Base-by-base conservation (phyloP, 768 basidiomycete species). In the Rhizopogon vesiculosus region DNA sequence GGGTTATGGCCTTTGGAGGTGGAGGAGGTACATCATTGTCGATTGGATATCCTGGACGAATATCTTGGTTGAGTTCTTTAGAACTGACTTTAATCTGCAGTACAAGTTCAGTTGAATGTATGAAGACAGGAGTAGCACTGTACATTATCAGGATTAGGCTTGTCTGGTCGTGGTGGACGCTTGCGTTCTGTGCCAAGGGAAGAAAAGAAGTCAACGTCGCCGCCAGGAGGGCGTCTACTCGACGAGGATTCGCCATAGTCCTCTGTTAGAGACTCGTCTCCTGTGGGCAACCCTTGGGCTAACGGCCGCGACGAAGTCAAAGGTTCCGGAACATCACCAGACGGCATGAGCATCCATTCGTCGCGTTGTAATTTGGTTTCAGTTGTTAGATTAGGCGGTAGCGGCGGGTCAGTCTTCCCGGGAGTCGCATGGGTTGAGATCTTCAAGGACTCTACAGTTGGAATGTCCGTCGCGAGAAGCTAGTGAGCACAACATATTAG, bases 141-240 rank as follows among this genome's bases (percentile, higher is more conserved):
- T 62, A 89, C 89, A 76, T 90, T 86, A 64, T 91, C 86, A 3
- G 85, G 84, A 69, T 90, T 80, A 2, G 83, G 82, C 58, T 75
- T 76, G 29, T 85, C 81, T 10, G 78, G 75, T 41, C 70, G 76
- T 7, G 82, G 77, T 53, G 85, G 82, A 65, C 85, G 86, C 70
- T 82, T 85, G 73, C 78, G 83, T 65, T 91, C 92, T 5, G 82
- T 89, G 3, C 96, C 96, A 43, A 99, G 75, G 58, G 75, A 82
- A 1, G 90, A 86, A 76, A 98, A 98, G 73, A 97, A 95, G 70
- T 98, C 96, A 25, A 89, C 80, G 3, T 79, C 80, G 41, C 83
- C 86, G 3, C 72, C 76, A 43, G 77, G 65, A 5, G 76, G 82
- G 9, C 86, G 79, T 51, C 73, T 67, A 29, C 72, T 72, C 13